Evolutionary conservation across 768 basidiomycete species (phyloP), one percentile per base, ranked within the genome.

Genomic region (Trametes coccinea): DNA sequence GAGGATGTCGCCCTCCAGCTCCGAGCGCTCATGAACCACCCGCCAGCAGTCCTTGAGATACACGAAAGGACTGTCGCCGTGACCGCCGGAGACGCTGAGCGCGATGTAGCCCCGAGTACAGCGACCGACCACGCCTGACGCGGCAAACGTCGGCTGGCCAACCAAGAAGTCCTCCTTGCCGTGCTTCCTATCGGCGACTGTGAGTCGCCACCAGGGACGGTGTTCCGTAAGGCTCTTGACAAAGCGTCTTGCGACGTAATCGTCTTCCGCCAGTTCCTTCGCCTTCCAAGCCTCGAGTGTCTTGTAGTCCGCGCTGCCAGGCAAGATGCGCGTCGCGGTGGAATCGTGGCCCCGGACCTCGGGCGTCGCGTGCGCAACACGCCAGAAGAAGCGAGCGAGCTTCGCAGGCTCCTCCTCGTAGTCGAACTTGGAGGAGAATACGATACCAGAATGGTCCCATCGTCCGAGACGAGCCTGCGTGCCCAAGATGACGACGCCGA

Each of bases 11-110:
- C 62, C 56, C 48, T 66, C 65, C 22, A 45, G 17, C 34, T 47
- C 9, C 13, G 57, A 30, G 1, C 5, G 39, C 9, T 8, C 7
- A 5, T 27, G n/a, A 16, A 27, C 45, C 16, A 54, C 40, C 0
- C 62, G 59, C 65, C 65, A 66, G 6, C 46, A 37, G 45, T 66
- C 65, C 56, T 63, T 66, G 22, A 66, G 41, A 17, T 57, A 66
- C 0, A 63, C 65, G 22, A 63, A 47, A 0, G 46, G 46, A 3
- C 46, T 27, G 3, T 47, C 4, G 2, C 17, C 27, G 10, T 54
- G 22, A 22, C 22, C 4, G 2, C 33, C 41, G 10, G 13, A 16
- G 1, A 13, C 13, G 34, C 57, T 59, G 59, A 52, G 39, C 3
- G 63, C 63, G 31, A 65, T 30, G 14, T 58, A 58, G 13, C 39